Evolutionary conservation across 2,329 filamentous ascomycete species (phyloP), one percentile per base, ranked within the genome.

Genomic region (Westerdykella aurantiaca): DNA sequence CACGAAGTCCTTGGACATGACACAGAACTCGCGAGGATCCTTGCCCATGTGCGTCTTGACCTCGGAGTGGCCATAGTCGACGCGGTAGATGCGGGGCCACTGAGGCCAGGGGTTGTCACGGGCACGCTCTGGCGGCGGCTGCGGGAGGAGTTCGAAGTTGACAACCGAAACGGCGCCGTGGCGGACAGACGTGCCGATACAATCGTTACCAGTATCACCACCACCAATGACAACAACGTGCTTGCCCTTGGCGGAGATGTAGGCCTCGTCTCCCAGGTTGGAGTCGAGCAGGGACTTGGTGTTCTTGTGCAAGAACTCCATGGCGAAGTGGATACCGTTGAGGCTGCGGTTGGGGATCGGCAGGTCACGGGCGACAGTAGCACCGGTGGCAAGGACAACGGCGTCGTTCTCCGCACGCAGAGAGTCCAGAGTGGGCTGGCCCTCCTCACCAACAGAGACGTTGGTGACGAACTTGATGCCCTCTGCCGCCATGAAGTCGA

Each of bases 71-170:
- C 91, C 91, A 63, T 97, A 97, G 72, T 97, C 91, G n/a, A 96
- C 87, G 58, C 91, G 89, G 79, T 95, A 96, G 67, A 96, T 90
- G 61, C 90, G 87, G 45, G 91, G 91, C 90, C 91, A 97, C 72
- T 96, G 91, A 9, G 91, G 91, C 91, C 91, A 97, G 50, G 91
- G 91, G 77, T 97, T 97, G 71, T 96, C 91, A 51, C 82, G 80
- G 52, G 87, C 89, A 72, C 91, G 88, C 77, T 95, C 85, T 47
- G 86, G 81, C 6, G 90, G 88, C 56, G 91, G 91, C 71, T 96
- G 89, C 23, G 91, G 91, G 50, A 97, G 78, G 45, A 97, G 77
- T 75, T 97, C 91, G 57, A 97, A 96, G 80, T 97, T 96, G 72
- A 86, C 86, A 51, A 97, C 88, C 1, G 88, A 95, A 72, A 94